Conservation (phyloP, 1,284 basidiomycete species). For the Irpex lacteus region DNA sequence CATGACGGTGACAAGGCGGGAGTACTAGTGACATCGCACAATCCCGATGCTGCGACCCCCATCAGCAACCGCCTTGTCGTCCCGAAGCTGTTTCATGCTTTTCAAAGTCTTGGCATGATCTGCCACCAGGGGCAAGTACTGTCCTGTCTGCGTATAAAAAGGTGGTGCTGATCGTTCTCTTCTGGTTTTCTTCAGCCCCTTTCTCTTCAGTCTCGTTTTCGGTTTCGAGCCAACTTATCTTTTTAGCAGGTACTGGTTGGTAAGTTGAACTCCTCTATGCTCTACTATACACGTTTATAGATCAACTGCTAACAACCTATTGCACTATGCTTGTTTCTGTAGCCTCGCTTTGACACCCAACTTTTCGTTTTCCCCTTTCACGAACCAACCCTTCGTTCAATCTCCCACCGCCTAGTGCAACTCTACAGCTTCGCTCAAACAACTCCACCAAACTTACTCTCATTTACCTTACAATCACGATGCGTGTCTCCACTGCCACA, state of each 20-base stretch:
- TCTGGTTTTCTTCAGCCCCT: neutral
- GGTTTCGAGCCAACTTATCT: conserved; percentile 8
- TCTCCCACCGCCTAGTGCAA: neutral
- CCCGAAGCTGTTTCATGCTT: too few species aligned
- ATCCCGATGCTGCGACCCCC: too few species aligned
- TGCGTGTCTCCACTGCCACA: conserved; percentile 4
- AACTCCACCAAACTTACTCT: neutral
- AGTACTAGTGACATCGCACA: too few species aligned
- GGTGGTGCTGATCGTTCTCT: too few species aligned
- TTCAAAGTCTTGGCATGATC: too few species aligned
- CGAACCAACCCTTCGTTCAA: neutral
- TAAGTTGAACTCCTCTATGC: neutral
- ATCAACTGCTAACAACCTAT: neutral
- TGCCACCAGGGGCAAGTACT: too few species aligned
- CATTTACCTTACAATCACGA: neutral
- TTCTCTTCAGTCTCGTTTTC: neutral
- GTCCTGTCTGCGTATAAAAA: too few species aligned
- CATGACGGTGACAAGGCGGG: too few species aligned
- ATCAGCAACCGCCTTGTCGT: too few species aligned
- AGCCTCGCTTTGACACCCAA: conserved; percentile 8
- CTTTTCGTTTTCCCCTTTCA: conserved; percentile 1
- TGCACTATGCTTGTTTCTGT: neutral
- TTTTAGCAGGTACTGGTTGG: conserved; percentile 11
- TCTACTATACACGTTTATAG: neutral
- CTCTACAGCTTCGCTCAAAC: neutral